Conservation (phyloP, 257 asterid species). For the Paraleonurus japonicus region DNA sequence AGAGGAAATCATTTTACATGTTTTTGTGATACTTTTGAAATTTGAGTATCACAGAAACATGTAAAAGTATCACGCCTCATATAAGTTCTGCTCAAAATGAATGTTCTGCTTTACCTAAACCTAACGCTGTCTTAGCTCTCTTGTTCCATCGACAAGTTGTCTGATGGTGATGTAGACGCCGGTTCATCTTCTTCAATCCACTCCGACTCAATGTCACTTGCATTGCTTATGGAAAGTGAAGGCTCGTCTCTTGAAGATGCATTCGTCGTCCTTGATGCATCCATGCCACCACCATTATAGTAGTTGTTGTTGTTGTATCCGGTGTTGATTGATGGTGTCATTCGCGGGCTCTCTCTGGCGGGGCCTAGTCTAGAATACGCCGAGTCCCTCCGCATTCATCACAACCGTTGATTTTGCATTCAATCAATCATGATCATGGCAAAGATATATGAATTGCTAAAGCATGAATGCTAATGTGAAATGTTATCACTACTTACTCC, state of each 20-base stretch:
- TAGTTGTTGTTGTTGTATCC: conserved; percentile 38
- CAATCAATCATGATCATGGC: background rate
- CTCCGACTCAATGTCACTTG: conserved; percentile 82
- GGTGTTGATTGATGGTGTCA: conserved; percentile 60
- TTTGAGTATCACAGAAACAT: too few relatives aligned
- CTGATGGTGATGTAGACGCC: conserved; percentile 90
- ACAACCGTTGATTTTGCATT: background rate
- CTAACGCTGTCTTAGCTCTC: conserved; percentile 93
- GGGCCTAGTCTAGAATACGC: conserved; percentile 70
- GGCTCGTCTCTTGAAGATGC: conserved; percentile 79
- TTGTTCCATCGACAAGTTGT: conserved; percentile 80
- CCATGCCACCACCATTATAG: conserved; percentile 53
- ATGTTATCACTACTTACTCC: conserved; percentile 54
- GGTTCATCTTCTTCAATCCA: conserved; percentile 95
- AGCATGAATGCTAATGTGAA: background rate
- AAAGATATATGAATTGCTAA: too few relatives aligned
- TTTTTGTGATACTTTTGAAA: too few relatives aligned
- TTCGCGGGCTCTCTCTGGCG: conserved; percentile 67
- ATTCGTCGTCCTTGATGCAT: conserved; percentile 65
- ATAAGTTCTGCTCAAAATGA: too few relatives aligned
- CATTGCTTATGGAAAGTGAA: conserved; percentile 81
- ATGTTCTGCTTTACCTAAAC: conserved; percentile 55
- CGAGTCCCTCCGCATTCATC: conserved; percentile 74
- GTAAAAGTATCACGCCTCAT: background rate
- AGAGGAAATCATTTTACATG: too few relatives aligned